A percentile compares a stretch with the other conserved stretches of the same genome.
These are phyloP conservation scores for Colletotrichum sp. DNA, from an alignment of 2,329 filamentous ascomycete species.

Conservation along the genomic window DNA sequence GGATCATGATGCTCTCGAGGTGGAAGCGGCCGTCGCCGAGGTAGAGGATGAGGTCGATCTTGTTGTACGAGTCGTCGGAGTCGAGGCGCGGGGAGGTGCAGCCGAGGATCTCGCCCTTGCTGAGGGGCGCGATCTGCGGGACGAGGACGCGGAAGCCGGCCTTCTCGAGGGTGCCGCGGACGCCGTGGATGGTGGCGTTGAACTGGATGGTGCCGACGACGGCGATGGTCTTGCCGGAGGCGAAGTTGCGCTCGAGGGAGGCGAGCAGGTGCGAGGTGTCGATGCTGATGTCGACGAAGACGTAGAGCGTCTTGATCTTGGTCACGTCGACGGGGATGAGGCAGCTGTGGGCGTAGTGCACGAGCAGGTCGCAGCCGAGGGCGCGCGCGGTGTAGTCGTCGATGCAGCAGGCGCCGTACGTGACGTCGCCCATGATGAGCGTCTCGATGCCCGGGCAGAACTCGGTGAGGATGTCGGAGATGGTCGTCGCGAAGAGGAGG, in stretches of 20 bases:
- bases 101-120: conserved; percentile 95
- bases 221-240: conserved; percentile 83
- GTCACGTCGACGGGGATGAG: conserved; percentile 96
- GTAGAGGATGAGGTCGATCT: conserved; percentile 82
- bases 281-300: conserved; percentile 98
- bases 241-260: conserved; percentile 88
- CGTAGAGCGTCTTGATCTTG: conserved; percentile 95
- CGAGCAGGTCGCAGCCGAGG: conserved; percentile 89
- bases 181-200: conserved; percentile 93
- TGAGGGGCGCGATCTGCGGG: conserved; percentile 90
- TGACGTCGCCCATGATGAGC: conserved; percentile 98
- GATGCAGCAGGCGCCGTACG: conserved; percentile 97
- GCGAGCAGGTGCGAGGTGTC: conserved; percentile 87
- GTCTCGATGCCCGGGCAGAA: conserved; percentile 94
- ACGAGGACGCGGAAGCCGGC: conserved; percentile 87
- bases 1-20: conserved; percentile 98
- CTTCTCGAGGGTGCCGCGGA: conserved; percentile 76
- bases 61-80: conserved; percentile 50
- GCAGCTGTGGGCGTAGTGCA: conserved; percentile 97
- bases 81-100: conserved; percentile 84
- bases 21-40: conserved; percentile 94
- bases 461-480: conserved; percentile 92
- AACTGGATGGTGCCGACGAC: conserved; percentile 98
- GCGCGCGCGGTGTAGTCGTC: conserved; percentile 97
- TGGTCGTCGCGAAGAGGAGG: conserved; percentile 93